These are phyloP conservation scores for Pleodorina starrii DNA, from an alignment of 139 green algal species.

Conservation along the genomic window DNA sequence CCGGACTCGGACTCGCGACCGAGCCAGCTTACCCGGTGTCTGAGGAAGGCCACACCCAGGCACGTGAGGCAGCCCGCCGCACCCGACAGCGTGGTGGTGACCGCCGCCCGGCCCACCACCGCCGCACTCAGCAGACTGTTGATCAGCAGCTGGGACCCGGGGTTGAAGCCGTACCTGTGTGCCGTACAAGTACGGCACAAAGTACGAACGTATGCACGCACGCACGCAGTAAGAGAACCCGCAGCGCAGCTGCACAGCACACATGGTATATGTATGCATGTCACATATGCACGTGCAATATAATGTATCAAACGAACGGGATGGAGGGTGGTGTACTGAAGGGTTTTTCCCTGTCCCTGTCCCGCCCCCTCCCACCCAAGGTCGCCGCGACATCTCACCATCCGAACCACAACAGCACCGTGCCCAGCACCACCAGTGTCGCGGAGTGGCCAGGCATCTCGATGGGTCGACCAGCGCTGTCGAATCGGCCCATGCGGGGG, in stretches of 20 bases:
- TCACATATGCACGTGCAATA: background rate
- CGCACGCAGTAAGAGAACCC: too few relatives aligned
- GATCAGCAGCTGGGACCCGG: slow-evolving; percentile 78
- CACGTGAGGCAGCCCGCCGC: slow-evolving; percentile 71
- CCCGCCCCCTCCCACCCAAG: background rate
- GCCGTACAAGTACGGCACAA: background rate
- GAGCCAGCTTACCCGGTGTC: slow-evolving; percentile 18
- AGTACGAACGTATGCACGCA: background rate
- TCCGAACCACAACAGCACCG: slow-evolving; percentile 92
- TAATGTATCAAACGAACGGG: too few relatives aligned
- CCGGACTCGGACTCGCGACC: too few relatives aligned
- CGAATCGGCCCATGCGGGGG: slow-evolving; percentile 93
- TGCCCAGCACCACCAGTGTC: slow-evolving; percentile 72
- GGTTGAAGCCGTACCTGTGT: slow-evolving; percentile 89
- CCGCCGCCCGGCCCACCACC: slow-evolving; percentile 68
- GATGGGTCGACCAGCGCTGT: slow-evolving; percentile 79
- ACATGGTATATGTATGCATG: background rate
- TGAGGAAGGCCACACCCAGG: slow-evolving; percentile 57
- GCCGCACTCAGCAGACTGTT: slow-evolving; percentile 2
- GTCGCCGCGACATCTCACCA: slow-evolving; percentile 66
- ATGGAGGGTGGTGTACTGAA: too few relatives aligned
- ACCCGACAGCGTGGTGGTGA: slow-evolving; percentile 89
- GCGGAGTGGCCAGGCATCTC: slow-evolving; percentile 77
- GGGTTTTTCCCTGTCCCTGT: background rate
- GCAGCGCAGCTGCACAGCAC: background rate